Percentiles rank a stretch among this genome's conserved stretches.
Evolutionary conservation across 2,329 filamentous ascomycete genomes (phyloP).

Genomic region (Ceratocystis albifundus): DNA sequence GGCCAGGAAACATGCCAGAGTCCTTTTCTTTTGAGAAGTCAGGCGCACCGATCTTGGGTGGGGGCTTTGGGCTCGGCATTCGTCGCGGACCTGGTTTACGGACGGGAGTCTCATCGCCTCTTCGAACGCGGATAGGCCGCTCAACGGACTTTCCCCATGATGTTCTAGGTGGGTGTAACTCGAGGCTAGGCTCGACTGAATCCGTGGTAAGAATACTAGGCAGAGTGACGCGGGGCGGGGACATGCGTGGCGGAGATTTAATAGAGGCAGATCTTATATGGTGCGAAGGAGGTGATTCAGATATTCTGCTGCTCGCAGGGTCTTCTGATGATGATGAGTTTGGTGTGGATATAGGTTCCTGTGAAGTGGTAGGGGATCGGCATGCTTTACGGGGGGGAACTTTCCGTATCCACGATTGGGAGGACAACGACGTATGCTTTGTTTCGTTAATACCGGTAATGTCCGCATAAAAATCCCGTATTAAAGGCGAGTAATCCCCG

Average conservation of each 20-base stretch:
- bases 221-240: slow-evolving; percentile 12
- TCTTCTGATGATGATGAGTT: background rate
- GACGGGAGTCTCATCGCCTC: slow-evolving; percentile 20
- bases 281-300: background rate
- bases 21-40: background rate
- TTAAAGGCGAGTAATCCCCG: slow-evolving; percentile 15
- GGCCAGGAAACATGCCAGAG: background rate
- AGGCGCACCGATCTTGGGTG: slow-evolving; percentile 1
- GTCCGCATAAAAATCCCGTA: slow-evolving; percentile 14
- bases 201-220: slow-evolving; percentile 8
- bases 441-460: background rate
- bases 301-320: background rate
- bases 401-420: background rate
- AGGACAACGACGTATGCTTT: slow-evolving; percentile 11
- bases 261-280: background rate
- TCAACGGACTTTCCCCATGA: slow-evolving; percentile 17
- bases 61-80: slow-evolving; percentile 17
- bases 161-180: slow-evolving; percentile 1
- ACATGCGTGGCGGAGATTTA: slow-evolving; percentile 12
- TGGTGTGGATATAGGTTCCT: background rate
- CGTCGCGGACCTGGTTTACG: background rate
- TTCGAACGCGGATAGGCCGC: slow-evolving; percentile 17
- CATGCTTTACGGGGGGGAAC: background rate
- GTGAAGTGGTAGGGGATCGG: background rate
- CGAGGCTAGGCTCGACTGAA: background rate